Evolutionary conservation across 768 basidiomycete genomes (phyloP).

Genomic region (Trametes elegans): DNA sequence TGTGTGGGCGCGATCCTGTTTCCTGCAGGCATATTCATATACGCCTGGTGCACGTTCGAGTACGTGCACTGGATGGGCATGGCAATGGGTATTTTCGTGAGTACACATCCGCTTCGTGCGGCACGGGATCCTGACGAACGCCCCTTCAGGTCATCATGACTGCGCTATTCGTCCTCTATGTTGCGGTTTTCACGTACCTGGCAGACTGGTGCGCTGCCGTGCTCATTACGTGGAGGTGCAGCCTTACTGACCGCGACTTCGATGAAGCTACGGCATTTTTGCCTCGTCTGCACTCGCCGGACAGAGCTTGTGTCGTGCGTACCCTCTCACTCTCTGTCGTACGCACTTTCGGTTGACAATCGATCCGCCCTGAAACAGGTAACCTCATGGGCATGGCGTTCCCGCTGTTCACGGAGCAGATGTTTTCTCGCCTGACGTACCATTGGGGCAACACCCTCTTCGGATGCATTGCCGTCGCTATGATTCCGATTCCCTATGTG

Average conservation of each 20-base stretch:
- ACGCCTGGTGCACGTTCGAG: constrained; percentile 62
- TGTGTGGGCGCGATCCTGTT: constrained; percentile 54
- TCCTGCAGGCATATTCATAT: constrained; percentile 67
- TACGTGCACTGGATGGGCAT: constrained; percentile 65
- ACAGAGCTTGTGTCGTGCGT: constrained; percentile 45
- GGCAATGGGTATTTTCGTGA: constrained; percentile 19
- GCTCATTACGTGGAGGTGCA: too few species aligned
- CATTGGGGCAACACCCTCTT: constrained; percentile 49
- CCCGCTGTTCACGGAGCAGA: constrained; percentile 46
- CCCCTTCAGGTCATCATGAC: constrained; percentile 37
- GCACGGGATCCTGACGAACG: background rate
- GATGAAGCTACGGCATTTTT: constrained; percentile 40
- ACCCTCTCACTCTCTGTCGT: background rate
- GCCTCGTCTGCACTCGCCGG: constrained; percentile 56
- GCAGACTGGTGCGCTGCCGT: constrained; percentile 45
- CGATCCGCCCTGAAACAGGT: constrained; percentile 25
- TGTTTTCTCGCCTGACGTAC: constrained; percentile 47
- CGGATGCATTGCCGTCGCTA: constrained; percentile 38
- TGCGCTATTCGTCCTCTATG: constrained; percentile 41
- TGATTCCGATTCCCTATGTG: constrained; percentile 46
- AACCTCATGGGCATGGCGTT: constrained; percentile 42
- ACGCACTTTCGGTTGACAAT: background rate
- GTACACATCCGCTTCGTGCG: background rate
- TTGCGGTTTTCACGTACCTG: constrained; percentile 46
- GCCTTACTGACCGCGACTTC: background rate